Evolutionary conservation across 352 stramenopile genomes (phyloP), one percentile per base, ranked within the genome.

Genomic region (Phytophthora nicotianae): DNA sequence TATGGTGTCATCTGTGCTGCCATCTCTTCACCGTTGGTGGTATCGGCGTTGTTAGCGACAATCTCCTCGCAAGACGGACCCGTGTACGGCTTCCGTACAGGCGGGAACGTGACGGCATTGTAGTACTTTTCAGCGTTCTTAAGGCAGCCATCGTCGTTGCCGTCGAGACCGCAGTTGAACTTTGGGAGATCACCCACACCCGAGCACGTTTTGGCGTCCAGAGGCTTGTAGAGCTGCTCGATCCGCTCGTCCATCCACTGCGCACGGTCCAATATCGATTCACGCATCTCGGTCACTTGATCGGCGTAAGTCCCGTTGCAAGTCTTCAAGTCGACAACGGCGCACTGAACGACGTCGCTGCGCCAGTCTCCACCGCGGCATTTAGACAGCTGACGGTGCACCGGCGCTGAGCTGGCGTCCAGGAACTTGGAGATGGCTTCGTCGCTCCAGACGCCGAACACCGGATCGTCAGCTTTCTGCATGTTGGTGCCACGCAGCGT

Each of bases 221-320:
- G 69, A 42, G 61, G 46, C 59, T 90, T 89, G 75, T 89, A 93
- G 3, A 93, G 65, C 24, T 77, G 27, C 29, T 79, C 75, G 42
- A 93, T 89, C 32, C 79, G 79, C 42, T 68, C 73, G 27, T 93
- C 84, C 84, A 93, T 91, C 84, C 84, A 93, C 33, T 61, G 68
- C 5, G 77, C 80, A 26, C 84, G 80, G 5, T 60, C 67, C 3
- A 91, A 35, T 14, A 90, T 78, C 0, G 79, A 60, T 0, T 68
- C 35, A 26, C 83, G 79, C 13, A 93, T 64, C 1, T 70, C 63
- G 7, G 67, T 60, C 14, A 91, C 55, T 11, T 60, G 72, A n/a
- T 84, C 79, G 5, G 70, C 60, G 49, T 91, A 90, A 32, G 82
- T 84, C 33, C 79, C 82, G 26, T 77, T 81, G 56, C 83, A 90